These are phyloP conservation scores for Periconia sp. DNA, from an alignment of 2,329 filamentous ascomycete genomes.

Conservation along the genomic window DNA sequence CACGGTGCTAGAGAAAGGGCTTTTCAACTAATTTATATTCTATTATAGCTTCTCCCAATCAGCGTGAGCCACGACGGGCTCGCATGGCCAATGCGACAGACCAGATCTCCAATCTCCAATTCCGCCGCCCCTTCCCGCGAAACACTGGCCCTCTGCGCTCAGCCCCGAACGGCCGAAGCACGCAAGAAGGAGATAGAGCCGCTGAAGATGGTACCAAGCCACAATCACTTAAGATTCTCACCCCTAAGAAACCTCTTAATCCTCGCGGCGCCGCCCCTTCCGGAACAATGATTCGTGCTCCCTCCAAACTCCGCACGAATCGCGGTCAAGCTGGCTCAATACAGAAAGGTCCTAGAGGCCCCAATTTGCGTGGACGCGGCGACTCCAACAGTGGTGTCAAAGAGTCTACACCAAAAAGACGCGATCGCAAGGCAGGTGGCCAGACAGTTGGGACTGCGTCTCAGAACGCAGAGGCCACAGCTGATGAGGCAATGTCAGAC, in stretches of 20 bases:
- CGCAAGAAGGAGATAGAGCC: slow-evolving; percentile 6
- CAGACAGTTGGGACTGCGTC: slow-evolving; percentile 2
- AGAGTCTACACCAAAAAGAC: slow-evolving; percentile 25
- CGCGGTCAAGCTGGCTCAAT: slow-evolving; percentile 9
- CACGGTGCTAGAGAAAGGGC: neutral
- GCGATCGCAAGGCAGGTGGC: slow-evolving; percentile 17
- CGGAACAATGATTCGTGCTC: slow-evolving; percentile 40
- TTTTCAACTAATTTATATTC: neutral
- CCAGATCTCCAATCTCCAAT: slow-evolving; percentile 31
- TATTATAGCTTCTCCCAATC: slow-evolving; percentile 10
- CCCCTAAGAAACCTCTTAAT: slow-evolving; percentile 14
- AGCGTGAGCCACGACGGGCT: slow-evolving; percentile 27
- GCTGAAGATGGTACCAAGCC: neutral
- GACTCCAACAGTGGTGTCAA: slow-evolving; percentile 7
- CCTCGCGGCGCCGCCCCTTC: slow-evolving; percentile 14
- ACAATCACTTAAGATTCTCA: slow-evolving; percentile 7
- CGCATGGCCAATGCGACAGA: slow-evolving; percentile 32
- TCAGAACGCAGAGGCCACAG: slow-evolving; percentile 7
- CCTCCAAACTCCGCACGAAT: slow-evolving; percentile 30
- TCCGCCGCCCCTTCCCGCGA: slow-evolving; percentile 18
- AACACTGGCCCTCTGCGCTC: slow-evolving; percentile 23
- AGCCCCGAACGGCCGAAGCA: slow-evolving; percentile 26
- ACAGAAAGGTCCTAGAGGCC: slow-evolving; percentile 22
- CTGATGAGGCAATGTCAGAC: slow-evolving; percentile 27
- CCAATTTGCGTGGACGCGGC: slow-evolving; percentile 33